These are phyloP conservation scores for Penicillium verhagenii DNA, from an alignment of 495 filamentous ascomycete species.

Conservation along the genomic window DNA sequence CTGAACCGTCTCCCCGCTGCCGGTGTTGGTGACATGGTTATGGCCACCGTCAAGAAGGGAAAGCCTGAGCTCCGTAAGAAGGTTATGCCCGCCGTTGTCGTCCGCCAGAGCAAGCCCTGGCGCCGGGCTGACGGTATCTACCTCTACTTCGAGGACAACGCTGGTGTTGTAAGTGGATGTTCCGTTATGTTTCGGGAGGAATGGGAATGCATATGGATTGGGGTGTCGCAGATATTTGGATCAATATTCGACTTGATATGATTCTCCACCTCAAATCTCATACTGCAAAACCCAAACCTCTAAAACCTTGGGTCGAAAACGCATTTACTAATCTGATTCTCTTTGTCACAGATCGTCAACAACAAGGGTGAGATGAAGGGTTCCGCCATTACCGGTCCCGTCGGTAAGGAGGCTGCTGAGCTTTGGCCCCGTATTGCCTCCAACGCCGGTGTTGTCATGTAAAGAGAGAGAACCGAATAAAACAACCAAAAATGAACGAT, in stretches of 20 bases:
- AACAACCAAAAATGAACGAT: slow-evolving; percentile 41
- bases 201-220: background rate
- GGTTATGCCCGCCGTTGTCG: slow-evolving; percentile 98
- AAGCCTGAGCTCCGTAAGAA: slow-evolving; percentile 99
- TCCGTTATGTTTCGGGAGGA: background rate
- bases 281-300: background rate
- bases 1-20: slow-evolving; percentile 97
- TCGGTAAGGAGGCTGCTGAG: slow-evolving; percentile 99
- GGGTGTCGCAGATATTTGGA: background rate
- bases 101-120: slow-evolving; percentile 99
- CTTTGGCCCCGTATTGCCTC: slow-evolving; percentile 99
- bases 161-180: slow-evolving; percentile 79
- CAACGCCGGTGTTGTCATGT: slow-evolving; percentile 99
- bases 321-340: background rate
- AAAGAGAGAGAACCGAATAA: slow-evolving; percentile 49
- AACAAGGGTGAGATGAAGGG: slow-evolving; percentile 99
- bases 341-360: slow-evolving; percentile 86
- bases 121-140: slow-evolving; percentile 95
- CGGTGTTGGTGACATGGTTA: slow-evolving; percentile 99
- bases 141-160: slow-evolving; percentile 99
- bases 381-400: slow-evolving; percentile 96
- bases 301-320: background rate
- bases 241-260: background rate
- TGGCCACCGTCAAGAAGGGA: slow-evolving; percentile 99
- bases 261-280: background rate